Evolutionary conservation across 768 basidiomycete species (phyloP).

Genomic region (Favolaschia claudopus): DNA sequence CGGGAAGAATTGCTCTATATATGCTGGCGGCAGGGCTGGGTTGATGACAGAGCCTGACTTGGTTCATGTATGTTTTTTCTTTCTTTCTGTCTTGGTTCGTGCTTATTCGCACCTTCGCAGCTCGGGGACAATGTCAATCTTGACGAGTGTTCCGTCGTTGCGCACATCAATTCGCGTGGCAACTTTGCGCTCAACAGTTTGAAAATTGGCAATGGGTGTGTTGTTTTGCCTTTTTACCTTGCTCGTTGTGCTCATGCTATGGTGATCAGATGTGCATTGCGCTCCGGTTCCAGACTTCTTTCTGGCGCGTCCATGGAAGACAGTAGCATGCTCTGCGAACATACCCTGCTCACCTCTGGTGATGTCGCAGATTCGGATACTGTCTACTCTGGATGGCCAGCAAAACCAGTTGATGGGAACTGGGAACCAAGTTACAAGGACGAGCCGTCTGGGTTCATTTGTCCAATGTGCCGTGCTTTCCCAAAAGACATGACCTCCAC

Average conservation of each 20-base stretch:
- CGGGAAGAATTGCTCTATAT: slow-evolving; percentile 50
- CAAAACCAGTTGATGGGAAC: slow-evolving; percentile 34
- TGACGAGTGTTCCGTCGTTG: slow-evolving; percentile 56
- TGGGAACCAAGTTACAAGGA: slow-evolving; percentile 26
- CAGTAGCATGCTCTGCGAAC: slow-evolving; percentile 56
- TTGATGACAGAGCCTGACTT: slow-evolving; percentile 59
- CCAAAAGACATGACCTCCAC: slow-evolving; percentile 40
- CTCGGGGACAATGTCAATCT: slow-evolving; percentile 53
- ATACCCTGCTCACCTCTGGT: slow-evolving; percentile 54
- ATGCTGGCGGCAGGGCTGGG: slow-evolving; percentile 47
- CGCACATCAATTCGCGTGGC: slow-evolving; percentile 56
- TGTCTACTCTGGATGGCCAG: slow-evolving; percentile 55
- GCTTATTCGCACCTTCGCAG: slow-evolving; percentile 27
- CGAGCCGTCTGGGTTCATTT: slow-evolving; percentile 32
- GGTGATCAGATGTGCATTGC: slow-evolving; percentile 46
- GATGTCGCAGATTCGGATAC: slow-evolving; percentile 50
- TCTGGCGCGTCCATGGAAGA: slow-evolving; percentile 61
- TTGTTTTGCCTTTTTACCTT: not conserved
- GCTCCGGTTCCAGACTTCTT: slow-evolving; percentile 53
- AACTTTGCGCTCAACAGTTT: slow-evolving; percentile 52
- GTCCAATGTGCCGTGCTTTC: slow-evolving; percentile 40
- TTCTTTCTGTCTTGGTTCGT: not conserved
- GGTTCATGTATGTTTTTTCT: slow-evolving; percentile 40
- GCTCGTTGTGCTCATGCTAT: not conserved
- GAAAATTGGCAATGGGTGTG: slow-evolving; percentile 47